phyloP scores from a whole-genome alignment of 2,329 filamentous ascomycete genomes.

The Fusarium luffae region DNA sequence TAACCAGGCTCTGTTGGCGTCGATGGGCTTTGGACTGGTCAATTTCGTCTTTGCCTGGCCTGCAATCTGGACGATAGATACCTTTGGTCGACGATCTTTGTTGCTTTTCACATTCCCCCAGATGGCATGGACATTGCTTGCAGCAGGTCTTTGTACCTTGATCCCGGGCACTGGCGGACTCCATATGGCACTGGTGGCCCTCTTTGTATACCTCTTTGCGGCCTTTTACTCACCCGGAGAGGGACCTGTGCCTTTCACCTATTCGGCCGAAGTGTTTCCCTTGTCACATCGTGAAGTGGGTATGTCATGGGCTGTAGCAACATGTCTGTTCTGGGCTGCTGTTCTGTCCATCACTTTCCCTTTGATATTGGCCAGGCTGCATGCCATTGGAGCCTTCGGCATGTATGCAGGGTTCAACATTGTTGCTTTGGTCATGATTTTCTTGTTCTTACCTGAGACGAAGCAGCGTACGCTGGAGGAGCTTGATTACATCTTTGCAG shows the following conservation, averaged over 20 bases:
- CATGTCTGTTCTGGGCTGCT: conserved; percentile 69
- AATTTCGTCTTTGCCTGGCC: conserved; percentile 69
- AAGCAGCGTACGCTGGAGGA: conserved; percentile 66
- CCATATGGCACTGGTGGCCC: conserved; percentile 59
- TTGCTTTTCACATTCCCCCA: conserved; percentile 57
- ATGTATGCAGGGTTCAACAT: conserved; percentile 68
- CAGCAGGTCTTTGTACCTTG: conserved; percentile 61
- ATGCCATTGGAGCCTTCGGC: conserved; percentile 62
- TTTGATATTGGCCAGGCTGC: conserved; percentile 60
- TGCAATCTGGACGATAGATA: conserved; percentile 69
- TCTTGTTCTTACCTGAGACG: conserved; percentile 68
- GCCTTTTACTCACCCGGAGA: conserved; percentile 66
- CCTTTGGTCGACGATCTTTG: conserved; percentile 64
- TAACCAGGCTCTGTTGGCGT: conserved; percentile 68
- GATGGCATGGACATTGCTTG: conserved; percentile 56
- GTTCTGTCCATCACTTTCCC: conserved; percentile 74
- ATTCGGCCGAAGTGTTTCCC: conserved; percentile 76
- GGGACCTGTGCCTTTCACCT: conserved; percentile 75
- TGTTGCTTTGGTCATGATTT: conserved; percentile 65
- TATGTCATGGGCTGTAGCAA: conserved; percentile 76
- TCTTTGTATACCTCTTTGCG: conserved; percentile 68
- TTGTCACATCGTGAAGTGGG: conserved; percentile 77
- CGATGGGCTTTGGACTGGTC: conserved; percentile 67
- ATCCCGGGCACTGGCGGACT: conserved; percentile 55
- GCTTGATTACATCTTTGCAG: conserved; percentile 70